These are phyloP conservation scores for Neofusicoccum umdonicola DNA, from an alignment of 2,329 filamentous ascomycete species.

Conservation along the genomic window DNA sequence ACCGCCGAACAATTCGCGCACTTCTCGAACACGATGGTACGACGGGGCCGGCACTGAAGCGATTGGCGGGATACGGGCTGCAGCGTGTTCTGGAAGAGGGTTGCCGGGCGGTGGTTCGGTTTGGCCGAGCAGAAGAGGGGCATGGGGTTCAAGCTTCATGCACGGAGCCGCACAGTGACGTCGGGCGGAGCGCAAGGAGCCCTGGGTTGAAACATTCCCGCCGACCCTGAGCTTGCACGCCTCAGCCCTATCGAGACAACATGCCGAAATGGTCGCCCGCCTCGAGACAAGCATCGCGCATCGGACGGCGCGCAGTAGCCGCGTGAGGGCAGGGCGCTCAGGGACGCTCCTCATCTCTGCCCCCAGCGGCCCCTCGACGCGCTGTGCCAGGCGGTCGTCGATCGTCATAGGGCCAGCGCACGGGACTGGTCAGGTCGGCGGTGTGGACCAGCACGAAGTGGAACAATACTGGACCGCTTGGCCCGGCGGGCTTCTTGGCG, in stretches of 20 bases:
- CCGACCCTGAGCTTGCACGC: background rate
- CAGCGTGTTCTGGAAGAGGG: conserved; percentile 2
- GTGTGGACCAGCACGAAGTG: conserved; percentile 8
- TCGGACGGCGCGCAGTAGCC: background rate
- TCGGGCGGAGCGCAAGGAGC: background rate
- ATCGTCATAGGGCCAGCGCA: conserved; percentile 14
- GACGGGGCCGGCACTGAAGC: background rate
- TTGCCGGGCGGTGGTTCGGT: background rate
- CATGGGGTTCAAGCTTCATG: background rate
- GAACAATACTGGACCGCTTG: conserved; percentile 23
- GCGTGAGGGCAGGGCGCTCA: background rate
- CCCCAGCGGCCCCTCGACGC: background rate
- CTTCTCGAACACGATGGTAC: background rate
- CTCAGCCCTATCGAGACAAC: conserved; percentile 8
- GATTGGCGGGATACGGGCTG: background rate
- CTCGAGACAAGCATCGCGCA: conserved; percentile 3
- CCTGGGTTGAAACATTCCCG: background rate
- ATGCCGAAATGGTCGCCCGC: background rate
- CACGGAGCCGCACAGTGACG: background rate
- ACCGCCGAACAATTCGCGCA: background rate
- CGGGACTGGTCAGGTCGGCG: background rate
- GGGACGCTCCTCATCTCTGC: background rate
- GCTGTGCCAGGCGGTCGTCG: background rate
- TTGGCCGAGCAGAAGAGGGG: background rate
- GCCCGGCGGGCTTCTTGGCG: conserved; percentile 7